Evolutionary conservation across 306 rosid genomes (phyloP).

Genomic region (Neltuma alba): DNA sequence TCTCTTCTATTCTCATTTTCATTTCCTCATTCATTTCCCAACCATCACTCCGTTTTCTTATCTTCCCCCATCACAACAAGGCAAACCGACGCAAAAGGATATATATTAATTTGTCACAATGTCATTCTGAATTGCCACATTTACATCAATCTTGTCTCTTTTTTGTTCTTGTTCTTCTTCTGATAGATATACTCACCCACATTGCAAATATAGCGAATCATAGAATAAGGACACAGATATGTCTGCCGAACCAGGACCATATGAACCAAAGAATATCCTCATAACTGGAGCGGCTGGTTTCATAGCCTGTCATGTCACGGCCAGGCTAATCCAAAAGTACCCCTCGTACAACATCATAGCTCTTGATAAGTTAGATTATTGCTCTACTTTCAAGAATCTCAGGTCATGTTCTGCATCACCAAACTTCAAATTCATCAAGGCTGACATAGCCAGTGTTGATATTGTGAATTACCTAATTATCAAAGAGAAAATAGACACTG

Average conservation of each 20-base stretch:
- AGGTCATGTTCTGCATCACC: slow-evolving; percentile 47
- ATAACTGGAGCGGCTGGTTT: slow-evolving; percentile 80
- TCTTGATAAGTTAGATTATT: slow-evolving; percentile 75
- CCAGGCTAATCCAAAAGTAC: slow-evolving; percentile 53
- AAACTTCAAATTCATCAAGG: slow-evolving; percentile 70
- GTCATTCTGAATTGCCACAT: slow-evolving; percentile 9
- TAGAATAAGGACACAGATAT: slow-evolving; percentile 39
- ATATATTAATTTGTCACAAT: background rate
- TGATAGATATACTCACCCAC: slow-evolving; percentile 17
- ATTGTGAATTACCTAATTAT: slow-evolving; percentile 60
- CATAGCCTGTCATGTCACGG: slow-evolving; percentile 77
- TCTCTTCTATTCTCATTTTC: slow-evolving; percentile 21
- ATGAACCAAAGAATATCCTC: slow-evolving; percentile 65
- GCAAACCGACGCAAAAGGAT: no score
- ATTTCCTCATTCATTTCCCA: no score
- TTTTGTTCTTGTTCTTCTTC: background rate
- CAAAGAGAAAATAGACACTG: slow-evolving; percentile 68
- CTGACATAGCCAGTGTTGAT: slow-evolving; percentile 64
- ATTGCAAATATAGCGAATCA: slow-evolving; percentile 30
- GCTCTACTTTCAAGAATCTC: slow-evolving; percentile 65
- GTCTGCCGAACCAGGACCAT: slow-evolving; percentile 40
- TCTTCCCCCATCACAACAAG: background rate
- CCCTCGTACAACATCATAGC: slow-evolving; percentile 64
- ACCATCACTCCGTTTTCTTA: background rate
- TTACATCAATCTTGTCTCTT: no score